phyloP scores from a whole-genome alignment of 1,139 yeast species.

The Nakaseomyces uthaithaninus region DNA sequence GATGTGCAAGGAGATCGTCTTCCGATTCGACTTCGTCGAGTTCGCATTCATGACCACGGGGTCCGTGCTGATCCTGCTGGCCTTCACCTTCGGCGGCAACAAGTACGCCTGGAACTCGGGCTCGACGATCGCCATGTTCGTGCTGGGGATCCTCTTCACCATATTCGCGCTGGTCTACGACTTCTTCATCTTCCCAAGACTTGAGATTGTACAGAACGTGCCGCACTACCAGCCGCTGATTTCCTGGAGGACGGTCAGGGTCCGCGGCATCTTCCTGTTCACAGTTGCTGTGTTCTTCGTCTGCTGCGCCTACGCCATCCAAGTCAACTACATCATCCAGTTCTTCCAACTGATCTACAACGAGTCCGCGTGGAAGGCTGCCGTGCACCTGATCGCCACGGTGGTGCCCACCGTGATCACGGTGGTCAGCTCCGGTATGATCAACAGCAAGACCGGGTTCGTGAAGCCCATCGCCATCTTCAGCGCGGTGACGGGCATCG shows the following conservation, averaged over 20 bases:
- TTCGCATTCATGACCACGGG: slow-evolving; percentile 38
- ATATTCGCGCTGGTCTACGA: slow-evolving; percentile 37
- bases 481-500: slow-evolving; percentile 39
- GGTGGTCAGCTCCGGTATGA: slow-evolving; percentile 41
- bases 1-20: slow-evolving; percentile 11
- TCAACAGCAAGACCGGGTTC: slow-evolving; percentile 40
- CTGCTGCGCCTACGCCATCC: slow-evolving; percentile 16
- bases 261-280: slow-evolving; percentile 17
- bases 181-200: slow-evolving; percentile 15
- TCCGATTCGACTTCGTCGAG: slow-evolving; percentile 42
- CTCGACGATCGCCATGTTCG: slow-evolving; percentile 46
- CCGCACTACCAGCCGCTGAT: slow-evolving; percentile 19
- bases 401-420: slow-evolving; percentile 45
- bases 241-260: slow-evolving; percentile 16
- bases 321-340: slow-evolving; percentile 20
- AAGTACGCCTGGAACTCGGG: slow-evolving; percentile 46
- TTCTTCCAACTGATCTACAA: slow-evolving; percentile 22
- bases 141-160: slow-evolving; percentile 44
- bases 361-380: slow-evolving; percentile 44
- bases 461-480: slow-evolving; percentile 43
- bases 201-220: slow-evolving; percentile 11
- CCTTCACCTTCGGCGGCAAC: slow-evolving; percentile 46
- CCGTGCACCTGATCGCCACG: slow-evolving; percentile 48
- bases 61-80: slow-evolving; percentile 41
- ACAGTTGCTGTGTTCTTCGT: slow-evolving; percentile 17